Percentiles rank a stretch among this genome's conserved stretches.
Conservation (phyloP, 495 filamentous ascomycete species). For the Lentithecium fluviatile region DNA sequence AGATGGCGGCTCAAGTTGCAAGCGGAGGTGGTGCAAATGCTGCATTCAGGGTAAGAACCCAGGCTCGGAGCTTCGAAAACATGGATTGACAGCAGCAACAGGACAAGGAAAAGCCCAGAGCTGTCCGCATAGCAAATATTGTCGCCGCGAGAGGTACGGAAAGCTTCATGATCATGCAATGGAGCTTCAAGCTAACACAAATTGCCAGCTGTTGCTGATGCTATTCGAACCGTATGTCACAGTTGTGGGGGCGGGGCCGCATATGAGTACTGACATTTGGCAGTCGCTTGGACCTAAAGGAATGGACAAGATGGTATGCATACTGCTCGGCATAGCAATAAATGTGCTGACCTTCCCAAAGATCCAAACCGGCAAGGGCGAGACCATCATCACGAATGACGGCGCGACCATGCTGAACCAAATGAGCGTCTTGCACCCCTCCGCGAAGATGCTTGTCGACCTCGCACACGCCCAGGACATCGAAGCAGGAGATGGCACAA, state of each 20-base stretch:
- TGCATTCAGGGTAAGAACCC: constrained; percentile 67
- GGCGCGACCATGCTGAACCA: constrained; percentile 97
- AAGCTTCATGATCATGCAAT: constrained; percentile 25
- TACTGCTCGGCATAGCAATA: neutral
- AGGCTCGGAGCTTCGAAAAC: constrained; percentile 4
- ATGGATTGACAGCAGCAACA: constrained; percentile 47
- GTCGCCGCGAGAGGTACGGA: constrained; percentile 86
- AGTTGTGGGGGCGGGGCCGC: neutral
- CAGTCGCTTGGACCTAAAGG: constrained; percentile 70
- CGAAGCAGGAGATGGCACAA: constrained; percentile 97
- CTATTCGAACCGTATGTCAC: constrained; percentile 74
- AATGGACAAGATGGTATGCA: constrained; percentile 92
- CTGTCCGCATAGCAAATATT: constrained; percentile 92
- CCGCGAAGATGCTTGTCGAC: constrained; percentile 98
- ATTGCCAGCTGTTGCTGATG: constrained; percentile 82
- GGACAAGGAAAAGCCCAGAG: constrained; percentile 99
- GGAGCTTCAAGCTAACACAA: constrained; percentile 23
- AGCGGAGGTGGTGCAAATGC: constrained; percentile 60
- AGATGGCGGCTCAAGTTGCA: constrained; percentile 47
- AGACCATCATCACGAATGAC: constrained; percentile 94
- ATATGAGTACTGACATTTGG: constrained; percentile 28
- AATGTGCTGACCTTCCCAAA: constrained; percentile 41
- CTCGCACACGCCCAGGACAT: constrained; percentile 96
- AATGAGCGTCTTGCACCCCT: constrained; percentile 98
- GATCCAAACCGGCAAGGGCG: constrained; percentile 92